Evolutionary conservation across 768 basidiomycete species (phyloP), one percentile per base, ranked within the genome.

Genomic region (Pisolithus sp.): DNA sequence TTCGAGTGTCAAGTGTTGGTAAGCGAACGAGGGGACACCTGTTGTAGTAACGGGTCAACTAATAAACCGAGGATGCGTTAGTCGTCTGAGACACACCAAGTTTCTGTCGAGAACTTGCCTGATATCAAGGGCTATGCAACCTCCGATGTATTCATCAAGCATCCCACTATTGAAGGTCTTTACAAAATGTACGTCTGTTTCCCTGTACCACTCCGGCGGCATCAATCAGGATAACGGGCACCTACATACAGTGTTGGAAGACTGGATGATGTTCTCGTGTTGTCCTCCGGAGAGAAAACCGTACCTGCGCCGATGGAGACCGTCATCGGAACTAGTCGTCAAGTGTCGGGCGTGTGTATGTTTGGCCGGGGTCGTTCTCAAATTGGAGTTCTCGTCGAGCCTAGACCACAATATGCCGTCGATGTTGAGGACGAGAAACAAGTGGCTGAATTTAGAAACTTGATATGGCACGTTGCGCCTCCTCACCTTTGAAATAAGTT

Each of bases 91-190:
- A 42, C 31, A 1, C 24, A 42, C 8, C 38, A 30, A 18, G 1
- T 57, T 44, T 55, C 60, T 0, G 39, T 66, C 9, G 52, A 67
- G 42, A 78, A 78, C 55, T 46, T 73, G 2, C 57, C 69, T 1
- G 77, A 75, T 2, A 55, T 58, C 17, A 61, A 64, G 20, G 75
- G 70, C 10, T 77, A 75, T 43, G 65, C 73, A 2, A 76, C 76
- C 1, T 60, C 65, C 0, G 79, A 79, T 57, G 41, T 79, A 2
- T 62, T 80, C 15, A 52, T 67, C 1, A 68, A 71, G 24, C 79
- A 80, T 56, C 75, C 78, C 0, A 70, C 68, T 0, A 71, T 68
- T 26, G 52, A 69, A 5, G 64, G 71, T 1, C 39, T 68, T 15
- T 81, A 66, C 68, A 68, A 58, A 48, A 58, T 79, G 36, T 59